Conservation (phyloP, 2,329 filamentous ascomycete genomes). For the Penicillium verrucosum region DNA sequence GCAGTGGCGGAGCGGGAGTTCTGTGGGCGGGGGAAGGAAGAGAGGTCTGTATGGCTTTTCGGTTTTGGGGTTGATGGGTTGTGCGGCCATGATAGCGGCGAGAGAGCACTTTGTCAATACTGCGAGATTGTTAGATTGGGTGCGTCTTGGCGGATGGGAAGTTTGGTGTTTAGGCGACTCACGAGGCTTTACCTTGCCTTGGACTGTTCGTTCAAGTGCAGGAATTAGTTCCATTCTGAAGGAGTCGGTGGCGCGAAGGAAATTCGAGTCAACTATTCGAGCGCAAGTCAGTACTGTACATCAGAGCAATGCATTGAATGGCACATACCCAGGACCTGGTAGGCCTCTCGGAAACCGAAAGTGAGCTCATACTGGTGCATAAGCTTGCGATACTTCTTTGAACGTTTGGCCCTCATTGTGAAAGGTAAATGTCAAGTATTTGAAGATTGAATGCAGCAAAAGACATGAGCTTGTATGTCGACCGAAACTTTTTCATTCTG, state of each 20-base stretch:
- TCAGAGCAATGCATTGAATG: slow-evolving; percentile 6
- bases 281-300: slow-evolving; percentile 14
- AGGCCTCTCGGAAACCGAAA: slow-evolving; percentile 89
- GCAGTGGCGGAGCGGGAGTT: slow-evolving; percentile 47
- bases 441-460: slow-evolving; percentile 9
- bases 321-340: slow-evolving; percentile 72
- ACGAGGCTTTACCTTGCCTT: slow-evolving; percentile 82
- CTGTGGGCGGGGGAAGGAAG: slow-evolving; percentile 46
- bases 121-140: slow-evolving; percentile 32
- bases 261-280: slow-evolving; percentile 70
- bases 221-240: slow-evolving; percentile 87
- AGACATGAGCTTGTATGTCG: slow-evolving; percentile 10
- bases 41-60: slow-evolving; percentile 40
- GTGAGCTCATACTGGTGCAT: slow-evolving; percentile 87
- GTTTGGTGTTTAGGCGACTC: slow-evolving; percentile 32
- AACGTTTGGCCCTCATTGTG: slow-evolving; percentile 66
- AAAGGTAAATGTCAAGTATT: slow-evolving; percentile 7
- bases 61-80: slow-evolving; percentile 39
- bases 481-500: slow-evolving; percentile 38
- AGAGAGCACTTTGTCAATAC: slow-evolving; percentile 71
- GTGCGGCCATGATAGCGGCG: slow-evolving; percentile 41
- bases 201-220: slow-evolving; percentile 75
- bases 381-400: slow-evolving; percentile 79
- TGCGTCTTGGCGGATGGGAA: background rate
- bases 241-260: slow-evolving; percentile 74